These are phyloP conservation scores for Esteya vermicola DNA, from an alignment of 2,329 filamentous ascomycete species.

Conservation along the genomic window DNA sequence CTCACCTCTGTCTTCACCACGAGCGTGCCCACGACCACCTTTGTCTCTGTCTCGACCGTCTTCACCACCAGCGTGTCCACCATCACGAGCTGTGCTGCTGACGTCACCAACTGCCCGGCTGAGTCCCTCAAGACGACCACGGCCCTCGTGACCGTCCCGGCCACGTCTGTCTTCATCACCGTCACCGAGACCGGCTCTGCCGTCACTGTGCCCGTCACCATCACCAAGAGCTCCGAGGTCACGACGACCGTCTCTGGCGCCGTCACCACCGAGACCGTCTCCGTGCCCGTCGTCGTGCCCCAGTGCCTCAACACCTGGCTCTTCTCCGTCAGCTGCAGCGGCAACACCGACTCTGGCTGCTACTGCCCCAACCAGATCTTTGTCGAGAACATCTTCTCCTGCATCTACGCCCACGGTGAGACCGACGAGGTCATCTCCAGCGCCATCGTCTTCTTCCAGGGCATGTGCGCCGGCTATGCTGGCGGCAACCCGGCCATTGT, in stretches of 20 bases:
- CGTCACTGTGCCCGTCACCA: slow-evolving; percentile 12
- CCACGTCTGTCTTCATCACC: slow-evolving; percentile 48
- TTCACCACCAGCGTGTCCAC: slow-evolving; percentile 34
- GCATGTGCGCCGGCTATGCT: slow-evolving; percentile 70
- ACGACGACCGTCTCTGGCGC: slow-evolving; percentile 28
- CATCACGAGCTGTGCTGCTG: slow-evolving; percentile 32
- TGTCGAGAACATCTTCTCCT: slow-evolving; percentile 66
- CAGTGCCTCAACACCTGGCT: slow-evolving; percentile 90
- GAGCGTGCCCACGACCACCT: background rate
- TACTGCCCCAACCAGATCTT: slow-evolving; percentile 74
- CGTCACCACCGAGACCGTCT: slow-evolving; percentile 15
- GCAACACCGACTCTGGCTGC: slow-evolving; percentile 72
- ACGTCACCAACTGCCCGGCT: slow-evolving; percentile 36
- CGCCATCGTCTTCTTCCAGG: slow-evolving; percentile 74
- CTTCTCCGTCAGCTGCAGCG: slow-evolving; percentile 55
- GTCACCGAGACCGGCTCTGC: slow-evolving; percentile 28
- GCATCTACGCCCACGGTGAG: slow-evolving; percentile 63
- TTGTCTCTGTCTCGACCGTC: slow-evolving; percentile 18
- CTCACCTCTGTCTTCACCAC: background rate
- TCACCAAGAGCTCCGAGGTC: too few relatives aligned
- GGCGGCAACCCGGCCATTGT: slow-evolving; percentile 71
- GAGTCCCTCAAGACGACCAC: slow-evolving; percentile 27
- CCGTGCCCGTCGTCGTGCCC: slow-evolving; percentile 56
- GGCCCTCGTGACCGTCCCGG: slow-evolving; percentile 34
- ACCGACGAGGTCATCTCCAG: slow-evolving; percentile 50